Conservation (phyloP, 2,329 filamentous ascomycete species). For the Pleoardoris graminearum region DNA sequence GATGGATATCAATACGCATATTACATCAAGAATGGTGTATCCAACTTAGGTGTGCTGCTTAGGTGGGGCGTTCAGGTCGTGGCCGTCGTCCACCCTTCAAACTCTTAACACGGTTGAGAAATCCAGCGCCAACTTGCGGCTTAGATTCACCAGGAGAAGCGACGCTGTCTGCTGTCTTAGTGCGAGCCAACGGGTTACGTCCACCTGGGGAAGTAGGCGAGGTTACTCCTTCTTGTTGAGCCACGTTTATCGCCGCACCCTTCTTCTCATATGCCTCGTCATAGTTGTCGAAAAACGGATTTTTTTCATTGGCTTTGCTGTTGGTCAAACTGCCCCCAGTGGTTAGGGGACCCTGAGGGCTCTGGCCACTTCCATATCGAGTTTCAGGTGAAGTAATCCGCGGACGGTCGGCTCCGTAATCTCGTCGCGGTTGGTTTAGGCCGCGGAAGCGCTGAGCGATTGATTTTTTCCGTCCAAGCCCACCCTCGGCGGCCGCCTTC, state of each 20-base stretch:
- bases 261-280: slow-evolving; percentile 68
- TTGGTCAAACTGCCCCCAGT: slow-evolving; percentile 45
- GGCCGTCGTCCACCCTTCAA: slow-evolving; percentile 43
- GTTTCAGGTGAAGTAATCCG: slow-evolving; percentile 56
- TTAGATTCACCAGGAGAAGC: slow-evolving; percentile 32
- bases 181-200: slow-evolving; percentile 36
- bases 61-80: slow-evolving; percentile 41
- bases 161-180: slow-evolving; percentile 39
- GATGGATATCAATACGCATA: slow-evolving; percentile 9
- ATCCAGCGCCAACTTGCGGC: slow-evolving; percentile 28
- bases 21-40: slow-evolving; percentile 16
- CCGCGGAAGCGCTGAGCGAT: slow-evolving; percentile 88
- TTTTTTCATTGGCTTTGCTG: slow-evolving; percentile 54
- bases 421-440: slow-evolving; percentile 72
- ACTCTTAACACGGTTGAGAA: slow-evolving; percentile 45
- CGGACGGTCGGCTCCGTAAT: slow-evolving; percentile 47
- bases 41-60: slow-evolving; percentile 13
- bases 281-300: slow-evolving; percentile 85
- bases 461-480: slow-evolving; percentile 87
- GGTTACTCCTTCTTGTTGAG: slow-evolving; percentile 41
- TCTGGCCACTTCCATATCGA: slow-evolving; percentile 48
- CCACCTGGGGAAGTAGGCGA: slow-evolving; percentile 34
- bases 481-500: slow-evolving; percentile 47
- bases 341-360: slow-evolving; percentile 37
- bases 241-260: slow-evolving; percentile 59